Percentiles rank a stretch among this genome's conserved stretches.
Conservation (phyloP, 768 basidiomycete genomes). For the Boletus insuetus region DNA sequence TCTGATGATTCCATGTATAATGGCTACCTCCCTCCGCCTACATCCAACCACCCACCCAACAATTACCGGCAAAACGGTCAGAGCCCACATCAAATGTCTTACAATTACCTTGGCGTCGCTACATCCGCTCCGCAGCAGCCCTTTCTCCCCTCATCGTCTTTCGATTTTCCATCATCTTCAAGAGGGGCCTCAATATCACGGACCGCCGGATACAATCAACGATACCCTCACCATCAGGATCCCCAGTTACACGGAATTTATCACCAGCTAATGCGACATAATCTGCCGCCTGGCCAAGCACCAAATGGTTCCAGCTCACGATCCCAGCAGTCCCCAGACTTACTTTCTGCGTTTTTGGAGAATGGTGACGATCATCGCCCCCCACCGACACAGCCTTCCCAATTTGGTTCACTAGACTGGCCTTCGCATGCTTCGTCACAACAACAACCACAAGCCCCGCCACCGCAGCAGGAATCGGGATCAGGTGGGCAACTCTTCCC, state of each 20-base stretch:
- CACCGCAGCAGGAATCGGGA: conserved; percentile 22
- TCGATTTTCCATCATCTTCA: conserved; percentile 32
- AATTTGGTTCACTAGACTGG: conserved; percentile 32
- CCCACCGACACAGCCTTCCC: conserved; percentile 22
- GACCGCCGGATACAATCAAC: conserved; percentile 23
- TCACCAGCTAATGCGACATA: conserved; percentile 31
- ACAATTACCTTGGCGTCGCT: conserved; percentile 23
- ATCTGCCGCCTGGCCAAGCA: conserved; percentile 18
- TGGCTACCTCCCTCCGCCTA: conserved; percentile 32
- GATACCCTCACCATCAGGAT: conserved; percentile 32
- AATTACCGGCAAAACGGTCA: conserved; percentile 30
- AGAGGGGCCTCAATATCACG: conserved; percentile 24
- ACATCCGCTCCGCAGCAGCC: conserved; percentile 20
- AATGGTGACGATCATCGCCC: conserved; percentile 27
- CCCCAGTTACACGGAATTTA: conserved; percentile 31
- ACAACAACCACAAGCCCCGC: conserved; percentile 15
- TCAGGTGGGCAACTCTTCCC: conserved; percentile 13
- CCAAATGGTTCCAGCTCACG: conserved; percentile 17
- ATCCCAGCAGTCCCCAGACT: conserved; percentile 24
- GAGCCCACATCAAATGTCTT: conserved; percentile 25
- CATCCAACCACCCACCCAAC: conserved; percentile 25
- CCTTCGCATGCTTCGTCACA: conserved; percentile 31
- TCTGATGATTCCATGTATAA: conserved; percentile 31
- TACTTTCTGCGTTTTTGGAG: conserved; percentile 32
- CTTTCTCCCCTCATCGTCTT: conserved; percentile 23